Percentiles rank a stretch among this genome's conserved stretches.
Conservation (phyloP, 1,284 basidiomycete genomes). For the Moesziomyces globuligerus region DNA sequence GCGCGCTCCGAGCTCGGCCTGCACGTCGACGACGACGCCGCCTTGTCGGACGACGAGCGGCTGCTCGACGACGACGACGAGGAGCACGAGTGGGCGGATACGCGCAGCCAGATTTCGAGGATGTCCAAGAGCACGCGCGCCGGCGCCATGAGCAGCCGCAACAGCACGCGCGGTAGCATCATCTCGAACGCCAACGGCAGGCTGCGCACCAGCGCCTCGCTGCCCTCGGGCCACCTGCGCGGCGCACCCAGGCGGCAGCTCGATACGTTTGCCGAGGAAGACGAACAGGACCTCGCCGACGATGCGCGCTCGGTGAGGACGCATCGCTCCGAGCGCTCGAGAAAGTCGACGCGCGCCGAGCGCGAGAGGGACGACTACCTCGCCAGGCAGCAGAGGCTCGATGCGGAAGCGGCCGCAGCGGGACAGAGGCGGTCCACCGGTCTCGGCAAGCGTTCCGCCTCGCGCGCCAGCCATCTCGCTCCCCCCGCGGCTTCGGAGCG, state of each 20-base stretch:
- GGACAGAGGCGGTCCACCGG: conserved; percentile 6
- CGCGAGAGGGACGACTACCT: conserved; percentile 42
- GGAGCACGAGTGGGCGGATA: conserved; percentile 36
- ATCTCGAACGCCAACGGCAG: conserved; percentile 30
- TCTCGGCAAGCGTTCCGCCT: conserved; percentile 8
- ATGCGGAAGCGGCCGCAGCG: conserved; percentile 2
- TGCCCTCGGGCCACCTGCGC: conserved; percentile 28
- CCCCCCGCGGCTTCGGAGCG: conserved; percentile 13
- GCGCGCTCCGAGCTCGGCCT: conserved; percentile 20
- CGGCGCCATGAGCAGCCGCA: conserved; percentile 11
- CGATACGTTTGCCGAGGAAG: conserved; percentile 41
- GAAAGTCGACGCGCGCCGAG: conserved; percentile 36
- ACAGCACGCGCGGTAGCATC: conserved; percentile 26
- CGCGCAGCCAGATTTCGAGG: conserved; percentile 19
- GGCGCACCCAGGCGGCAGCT: conserved; percentile 21
- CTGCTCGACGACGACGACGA: conserved; percentile 18
- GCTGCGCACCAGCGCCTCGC: conserved; percentile 25
- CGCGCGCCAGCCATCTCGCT: conserved; percentile 16
- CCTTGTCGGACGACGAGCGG: conserved; percentile 16
- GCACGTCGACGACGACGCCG: conserved; percentile 27
- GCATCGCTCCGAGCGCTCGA: conserved; percentile 14
- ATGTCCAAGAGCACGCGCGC: conserved; percentile 12
- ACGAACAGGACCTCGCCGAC: conserved; percentile 29
- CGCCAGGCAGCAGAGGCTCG: conserved; percentile 24
- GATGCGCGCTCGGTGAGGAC: conserved; percentile 22